Conservation (phyloP, 2,329 filamentous ascomycete genomes). For the Chrysoporthe cubensis region DNA sequence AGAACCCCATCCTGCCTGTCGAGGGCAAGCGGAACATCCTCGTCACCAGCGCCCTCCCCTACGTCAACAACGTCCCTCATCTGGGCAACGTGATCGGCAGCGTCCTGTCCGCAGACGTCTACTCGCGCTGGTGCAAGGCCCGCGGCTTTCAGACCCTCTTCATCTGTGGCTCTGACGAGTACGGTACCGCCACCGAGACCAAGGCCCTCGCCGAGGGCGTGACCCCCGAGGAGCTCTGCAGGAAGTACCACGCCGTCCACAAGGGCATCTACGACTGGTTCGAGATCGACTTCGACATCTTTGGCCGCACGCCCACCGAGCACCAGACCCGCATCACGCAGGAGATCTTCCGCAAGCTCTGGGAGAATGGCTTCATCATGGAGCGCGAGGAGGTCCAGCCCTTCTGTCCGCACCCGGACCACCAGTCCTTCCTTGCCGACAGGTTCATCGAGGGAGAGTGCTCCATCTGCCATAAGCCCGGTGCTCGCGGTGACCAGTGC, state of each 20-base stretch:
- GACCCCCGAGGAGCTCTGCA: slow-evolving; percentile 82
- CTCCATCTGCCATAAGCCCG: slow-evolving; percentile 72
- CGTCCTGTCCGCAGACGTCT: slow-evolving; percentile 88
- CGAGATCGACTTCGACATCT: slow-evolving; percentile 91
- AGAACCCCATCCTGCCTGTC: slow-evolving; percentile 62
- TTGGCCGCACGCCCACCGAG: slow-evolving; percentile 86
- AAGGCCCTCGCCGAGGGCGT: slow-evolving; percentile 89
- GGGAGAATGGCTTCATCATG: slow-evolving; percentile 85
- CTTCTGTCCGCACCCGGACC: slow-evolving; percentile 73
- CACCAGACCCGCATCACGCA: slow-evolving; percentile 94
- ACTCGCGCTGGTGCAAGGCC: slow-evolving; percentile 78
- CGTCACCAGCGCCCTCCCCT: slow-evolving; percentile 89
- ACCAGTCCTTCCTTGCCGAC: slow-evolving; percentile 79
- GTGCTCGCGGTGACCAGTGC: slow-evolving; percentile 66
- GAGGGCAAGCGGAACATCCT: slow-evolving; percentile 84
- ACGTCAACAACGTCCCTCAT: slow-evolving; percentile 80
- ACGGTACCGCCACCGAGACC: slow-evolving; percentile 94
- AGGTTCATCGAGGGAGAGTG: slow-evolving; percentile 83
- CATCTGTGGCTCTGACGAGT: slow-evolving; percentile 89
- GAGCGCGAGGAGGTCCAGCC: slow-evolving; percentile 88
- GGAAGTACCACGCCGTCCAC: slow-evolving; percentile 91
- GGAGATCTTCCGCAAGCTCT: slow-evolving; percentile 84
- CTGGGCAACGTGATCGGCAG: slow-evolving; percentile 87
- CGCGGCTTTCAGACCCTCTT: slow-evolving; percentile 80
- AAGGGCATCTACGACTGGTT: slow-evolving; percentile 96